Conservation (phyloP, 805 yeast genomes). For the Candida jianshihensis region DNA sequence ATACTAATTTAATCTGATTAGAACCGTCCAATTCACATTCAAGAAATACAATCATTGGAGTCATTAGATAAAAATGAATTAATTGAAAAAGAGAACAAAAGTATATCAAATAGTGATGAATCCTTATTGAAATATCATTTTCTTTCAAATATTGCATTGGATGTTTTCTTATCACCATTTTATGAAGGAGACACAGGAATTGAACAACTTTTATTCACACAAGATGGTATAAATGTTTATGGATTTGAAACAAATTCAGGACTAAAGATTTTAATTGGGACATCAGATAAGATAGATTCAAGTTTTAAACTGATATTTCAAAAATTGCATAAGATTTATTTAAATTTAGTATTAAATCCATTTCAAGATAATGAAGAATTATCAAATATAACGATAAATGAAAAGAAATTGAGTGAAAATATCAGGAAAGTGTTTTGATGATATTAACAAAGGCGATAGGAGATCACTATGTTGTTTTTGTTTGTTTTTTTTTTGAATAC, state of each 20-base stretch:
- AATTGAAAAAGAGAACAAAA: slow-evolving; percentile 5
- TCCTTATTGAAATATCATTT: slow-evolving; percentile 50
- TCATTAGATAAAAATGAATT: slow-evolving; percentile 10
- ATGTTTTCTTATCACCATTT: slow-evolving; percentile 50
- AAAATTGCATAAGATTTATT: slow-evolving; percentile 46
- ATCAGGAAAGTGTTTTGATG: slow-evolving; percentile 8
- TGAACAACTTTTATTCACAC: slow-evolving; percentile 44
- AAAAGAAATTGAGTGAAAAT: slow-evolving; percentile 11
- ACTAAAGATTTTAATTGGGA: slow-evolving; percentile 56
- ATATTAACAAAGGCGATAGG: slow-evolving; percentile 3
- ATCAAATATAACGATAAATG: slow-evolving; percentile 20
- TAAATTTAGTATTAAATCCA: slow-evolving; percentile 56
- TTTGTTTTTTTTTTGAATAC: not conserved
- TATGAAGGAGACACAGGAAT: slow-evolving; percentile 34
- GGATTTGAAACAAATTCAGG: slow-evolving; percentile 68
- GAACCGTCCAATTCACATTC: slow-evolving; percentile 56
- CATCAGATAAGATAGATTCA: slow-evolving; percentile 27
- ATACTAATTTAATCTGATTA: slow-evolving; percentile 7
- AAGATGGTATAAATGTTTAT: slow-evolving; percentile 60
- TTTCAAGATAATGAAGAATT: slow-evolving; percentile 31
- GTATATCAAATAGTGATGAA: slow-evolving; percentile 2
- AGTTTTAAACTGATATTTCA: slow-evolving; percentile 25
- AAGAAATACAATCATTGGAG: slow-evolving; percentile 35
- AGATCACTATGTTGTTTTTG: not conserved
- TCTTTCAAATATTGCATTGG: slow-evolving; percentile 70